Base-by-base conservation (phyloP, 2,329 filamentous ascomycete species). In the Fusarium sp. region DNA sequence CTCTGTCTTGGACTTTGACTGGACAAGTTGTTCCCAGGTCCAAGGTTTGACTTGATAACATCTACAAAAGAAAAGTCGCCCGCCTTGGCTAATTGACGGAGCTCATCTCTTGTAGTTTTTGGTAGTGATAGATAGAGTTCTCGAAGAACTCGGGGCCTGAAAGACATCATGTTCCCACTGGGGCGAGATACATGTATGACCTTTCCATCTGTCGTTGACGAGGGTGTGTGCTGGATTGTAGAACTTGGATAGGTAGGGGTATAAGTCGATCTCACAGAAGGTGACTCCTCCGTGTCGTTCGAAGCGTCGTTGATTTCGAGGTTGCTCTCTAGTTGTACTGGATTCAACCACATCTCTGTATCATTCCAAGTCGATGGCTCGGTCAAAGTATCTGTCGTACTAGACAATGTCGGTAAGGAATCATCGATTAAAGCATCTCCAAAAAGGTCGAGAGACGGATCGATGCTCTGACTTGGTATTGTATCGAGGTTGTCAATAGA, bases 21-120 rank as follows among this genome's bases (percentile, higher is more conserved):
- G 10, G 23, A 50, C 18, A 2, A 0, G 3, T 9, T 50, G 9
- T 5, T 50, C 0, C 1, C 9, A 29, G 3, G 5, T 1, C 10
- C n/a, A 11, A 49, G n/a, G 0, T 4, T 5, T 11, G 44, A 49
- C 25, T 18, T 27, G 9, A 49, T 29, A 6, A 29, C n/a, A 49
- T 49, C 23, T 7, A 49, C 4, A 29, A 49, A 49, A 3, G 14
- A 27, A 2, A 49, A 49, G 25, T 49, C 44, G n/a, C 44, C 20
- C 6, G 8, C 8, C 25, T 18, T 49, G 1, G 44, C 44, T 8
- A 49, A 27, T 18, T 16, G 9, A 2, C 1, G 23, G 0, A 49
- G 44, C 6, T 49, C 14, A 9, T 49, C 44, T 3, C 13, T 25
- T 13, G 25, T 16, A 1, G 44, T 4, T 18, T 49, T 10, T 29